Evolutionary conservation across 2,329 filamentous ascomycete genomes (phyloP), one percentile per base, ranked within the genome.

Genomic region (Aspergillus sp.): DNA sequence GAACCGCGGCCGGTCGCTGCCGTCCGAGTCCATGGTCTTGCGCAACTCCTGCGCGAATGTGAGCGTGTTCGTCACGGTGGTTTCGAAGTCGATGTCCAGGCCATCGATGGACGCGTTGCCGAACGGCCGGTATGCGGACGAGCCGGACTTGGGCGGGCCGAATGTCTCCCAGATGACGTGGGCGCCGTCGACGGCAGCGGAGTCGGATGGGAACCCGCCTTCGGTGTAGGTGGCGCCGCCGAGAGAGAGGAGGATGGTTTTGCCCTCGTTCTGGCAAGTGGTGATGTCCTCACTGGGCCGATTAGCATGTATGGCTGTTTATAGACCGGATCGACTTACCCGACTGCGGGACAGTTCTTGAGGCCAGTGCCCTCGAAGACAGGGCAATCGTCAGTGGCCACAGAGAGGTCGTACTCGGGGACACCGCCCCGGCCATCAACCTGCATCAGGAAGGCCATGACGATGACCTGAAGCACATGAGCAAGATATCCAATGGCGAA

Each of bases 31-130:
- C 66, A 78, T 78, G 26, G 64, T 47, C 11, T 53, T 45, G 17
- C 77, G 72, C 7, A 84, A 67, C 33, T 69, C 62, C 24, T 66
- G 61, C 1, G 70, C 78, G 44, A 85, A 82, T 1, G 72, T 59
- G 0, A 64, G 66, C 60, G 80, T 75, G 58, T 82, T 78, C 29
- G 57, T 56, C 10, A 72, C 69, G 2, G 58, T 55, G 4, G 72
- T 65, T 59, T 86, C 81, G 40, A 86, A 78, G 53, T 86, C 82
- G 42, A 86, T 75, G 57, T 86, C 82, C 53, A 86, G 85, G 4
- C 82, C 82, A 52, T 86, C 80, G 26, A 86, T 61, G 3, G 74
- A 65, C 7, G 76, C 73, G 8, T 61, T 57, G 33, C 78, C 78
- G 51, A 86, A 86, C 1, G 82, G 82, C 6, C 82, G 74, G 35